A percentile compares a stretch with the other conserved stretches of the same genome.
Conservation (phyloP, 495 filamentous ascomycete species). For the Corynascus novoguineensis region DNA sequence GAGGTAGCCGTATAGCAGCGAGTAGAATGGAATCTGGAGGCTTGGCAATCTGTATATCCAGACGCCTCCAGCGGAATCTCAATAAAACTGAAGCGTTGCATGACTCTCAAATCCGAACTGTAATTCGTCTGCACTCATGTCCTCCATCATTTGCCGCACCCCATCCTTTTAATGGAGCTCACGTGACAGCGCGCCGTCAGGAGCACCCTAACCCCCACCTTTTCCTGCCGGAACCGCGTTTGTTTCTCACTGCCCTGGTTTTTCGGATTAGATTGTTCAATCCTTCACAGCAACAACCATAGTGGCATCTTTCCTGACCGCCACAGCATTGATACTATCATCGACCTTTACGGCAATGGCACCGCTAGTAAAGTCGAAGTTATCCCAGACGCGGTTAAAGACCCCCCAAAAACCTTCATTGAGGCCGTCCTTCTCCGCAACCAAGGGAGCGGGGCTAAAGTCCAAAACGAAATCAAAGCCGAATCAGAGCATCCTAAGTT, state of each 20-base stretch:
- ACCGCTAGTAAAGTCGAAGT: neutral
- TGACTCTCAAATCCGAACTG: no score
- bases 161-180: neutral
- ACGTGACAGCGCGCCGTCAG: constrained; percentile 16
- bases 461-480: constrained; percentile 31
- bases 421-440: neutral
- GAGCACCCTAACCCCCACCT: constrained; percentile 11
- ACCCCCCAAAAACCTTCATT: neutral
- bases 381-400: constrained; percentile 1
- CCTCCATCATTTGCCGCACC: no score
- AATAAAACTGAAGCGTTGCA: no score
- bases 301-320: no score
- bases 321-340: no score
- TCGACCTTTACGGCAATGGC: neutral
- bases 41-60: no score
- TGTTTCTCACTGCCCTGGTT: neutral
- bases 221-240: constrained; percentile 7
- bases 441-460: constrained; percentile 21
- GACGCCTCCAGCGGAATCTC: no score
- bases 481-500: constrained; percentile 73
- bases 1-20: no score
- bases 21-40: no score
- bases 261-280: neutral
- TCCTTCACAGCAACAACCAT: no score
- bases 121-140: no score